A percentile compares a stretch with the other conserved stretches of the same genome.
Evolutionary conservation across 2,329 filamentous ascomycete genomes (phyloP).

Genomic region (Fusarium falciforme): DNA sequence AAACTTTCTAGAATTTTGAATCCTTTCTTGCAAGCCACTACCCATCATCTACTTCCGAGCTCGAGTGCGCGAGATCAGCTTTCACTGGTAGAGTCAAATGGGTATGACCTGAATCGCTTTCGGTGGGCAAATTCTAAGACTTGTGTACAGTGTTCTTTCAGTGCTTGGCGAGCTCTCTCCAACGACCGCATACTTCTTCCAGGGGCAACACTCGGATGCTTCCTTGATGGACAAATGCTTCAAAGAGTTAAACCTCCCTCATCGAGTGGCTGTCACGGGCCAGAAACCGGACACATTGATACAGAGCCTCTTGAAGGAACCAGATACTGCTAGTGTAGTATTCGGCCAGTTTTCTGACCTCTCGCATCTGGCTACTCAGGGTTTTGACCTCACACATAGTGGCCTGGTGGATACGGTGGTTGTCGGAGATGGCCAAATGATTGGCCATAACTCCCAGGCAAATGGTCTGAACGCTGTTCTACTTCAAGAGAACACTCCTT

Average conservation of each 20-base stretch:
- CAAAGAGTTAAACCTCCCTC: constrained; percentile 24
- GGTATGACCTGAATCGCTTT: not conserved
- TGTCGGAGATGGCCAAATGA: not conserved
- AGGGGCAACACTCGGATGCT: constrained; percentile 5
- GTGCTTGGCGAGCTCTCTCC: constrained; percentile 8
- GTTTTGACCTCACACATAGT: not conserved
- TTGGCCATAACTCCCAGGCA: constrained; percentile 10
- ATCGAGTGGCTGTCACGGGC: not conserved
- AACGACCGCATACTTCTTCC: constrained; percentile 14
- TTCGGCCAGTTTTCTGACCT: not conserved
- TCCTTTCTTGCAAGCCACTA: constrained; percentile 22
- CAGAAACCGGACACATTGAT: not conserved
- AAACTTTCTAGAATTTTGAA: constrained; percentile 26
- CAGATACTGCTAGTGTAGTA: constrained; percentile 5
- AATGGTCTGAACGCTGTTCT: constrained; percentile 3
- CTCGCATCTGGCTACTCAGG: not conserved
- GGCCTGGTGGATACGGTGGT: constrained; percentile 14
- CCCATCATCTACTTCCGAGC: constrained; percentile 16
- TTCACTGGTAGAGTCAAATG: constrained; percentile 22
- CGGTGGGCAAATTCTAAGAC: not conserved
- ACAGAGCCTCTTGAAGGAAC: not conserved
- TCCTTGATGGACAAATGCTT: constrained; percentile 28
- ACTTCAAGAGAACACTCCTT: constrained; percentile 15
- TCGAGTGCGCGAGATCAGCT: constrained; percentile 24
- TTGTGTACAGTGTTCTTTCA: constrained; percentile 5